Evolutionary conservation across 257 asterid genomes (phyloP).

Genomic region (Knoxia roxburghii): DNA sequence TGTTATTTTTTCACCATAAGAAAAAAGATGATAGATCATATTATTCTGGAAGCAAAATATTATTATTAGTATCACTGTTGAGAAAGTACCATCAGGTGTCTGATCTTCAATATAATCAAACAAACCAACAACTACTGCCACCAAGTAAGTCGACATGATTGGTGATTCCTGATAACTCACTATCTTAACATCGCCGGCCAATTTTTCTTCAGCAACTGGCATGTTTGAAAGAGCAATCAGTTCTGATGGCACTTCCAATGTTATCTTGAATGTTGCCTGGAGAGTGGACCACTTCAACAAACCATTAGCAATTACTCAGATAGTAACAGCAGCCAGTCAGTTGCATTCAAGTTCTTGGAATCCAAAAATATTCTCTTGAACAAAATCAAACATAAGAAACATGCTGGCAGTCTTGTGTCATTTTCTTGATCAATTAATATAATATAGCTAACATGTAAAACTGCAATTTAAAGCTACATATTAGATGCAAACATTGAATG

Average conservation of each 20-base stretch:
- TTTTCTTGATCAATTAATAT: background rate
- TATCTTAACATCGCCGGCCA: conserved; percentile 56
- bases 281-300: background rate
- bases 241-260: conserved; percentile 85
- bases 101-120: conserved; percentile 85
- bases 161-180: conserved; percentile 85
- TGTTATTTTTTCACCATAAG: conserved; percentile 6
- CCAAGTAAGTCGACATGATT: conserved; percentile 92
- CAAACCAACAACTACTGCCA: conserved; percentile 87
- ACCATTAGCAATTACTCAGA: background rate
- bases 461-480: background rate
- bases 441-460: background rate
- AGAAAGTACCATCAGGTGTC: conserved; percentile 68
- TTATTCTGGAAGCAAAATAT: background rate
- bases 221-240: conserved; percentile 90
- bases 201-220: conserved; percentile 69
- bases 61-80: background rate
- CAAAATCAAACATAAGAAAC: background rate
- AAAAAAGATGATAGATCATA: conserved; percentile 2
- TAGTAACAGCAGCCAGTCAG: background rate
- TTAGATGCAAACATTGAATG: background rate
- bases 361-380: background rate
- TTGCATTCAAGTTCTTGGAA: background rate
- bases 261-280: conserved; percentile 59
- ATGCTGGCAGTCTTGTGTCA: too few species aligned